A percentile compares a stretch with the other conserved stretches of the same genome.
Conservation (phyloP, 2,329 filamentous ascomycete species). For the Colletotrichum tanaceti region DNA sequence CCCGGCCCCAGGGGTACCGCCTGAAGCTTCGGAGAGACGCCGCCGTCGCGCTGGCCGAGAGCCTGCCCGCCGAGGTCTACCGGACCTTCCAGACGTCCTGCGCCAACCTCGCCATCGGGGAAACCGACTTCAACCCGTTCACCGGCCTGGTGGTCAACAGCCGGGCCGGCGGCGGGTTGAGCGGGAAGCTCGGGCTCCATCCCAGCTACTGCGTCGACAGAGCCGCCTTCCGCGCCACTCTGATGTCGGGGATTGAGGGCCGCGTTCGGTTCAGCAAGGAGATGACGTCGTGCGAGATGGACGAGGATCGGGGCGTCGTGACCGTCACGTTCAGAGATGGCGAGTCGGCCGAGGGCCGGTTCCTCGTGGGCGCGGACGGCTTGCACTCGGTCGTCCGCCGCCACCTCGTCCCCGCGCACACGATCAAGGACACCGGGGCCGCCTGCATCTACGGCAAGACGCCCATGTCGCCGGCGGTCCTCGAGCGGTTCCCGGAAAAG, state of each 20-base stretch:
- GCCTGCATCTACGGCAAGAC: slow-evolving; percentile 75
- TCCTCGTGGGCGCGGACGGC: slow-evolving; percentile 72
- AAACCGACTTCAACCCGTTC: slow-evolving; percentile 19
- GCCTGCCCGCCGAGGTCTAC: slow-evolving; percentile 13
- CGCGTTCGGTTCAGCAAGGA: slow-evolving; percentile 66
- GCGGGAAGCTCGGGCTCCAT: slow-evolving; percentile 61
- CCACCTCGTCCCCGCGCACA: slow-evolving; percentile 52
- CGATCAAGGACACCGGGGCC: slow-evolving; percentile 72
- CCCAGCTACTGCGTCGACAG: slow-evolving; percentile 66
- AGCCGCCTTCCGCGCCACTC: slow-evolving; percentile 70
- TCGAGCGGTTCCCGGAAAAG: slow-evolving; percentile 67
- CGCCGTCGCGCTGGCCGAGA: slow-evolving; percentile 8
- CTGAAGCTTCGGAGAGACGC: slow-evolving; percentile 57
- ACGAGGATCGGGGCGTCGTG: slow-evolving; percentile 66
- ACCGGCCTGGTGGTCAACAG: slow-evolving; percentile 19
- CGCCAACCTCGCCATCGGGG: slow-evolving; percentile 8
- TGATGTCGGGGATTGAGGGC: slow-evolving; percentile 66
- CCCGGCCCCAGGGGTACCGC: slow-evolving; percentile 72
- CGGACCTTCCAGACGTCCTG: slow-evolving; percentile 18
- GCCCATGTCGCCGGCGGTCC: slow-evolving; percentile 63
- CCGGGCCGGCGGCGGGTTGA: slow-evolving; percentile 59
- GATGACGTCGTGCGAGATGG: slow-evolving; percentile 65
- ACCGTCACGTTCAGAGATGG: slow-evolving; percentile 70
- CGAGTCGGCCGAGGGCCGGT: slow-evolving; percentile 65
- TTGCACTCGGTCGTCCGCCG: slow-evolving; percentile 70